Evolutionary conservation across 1,284 basidiomycete genomes (phyloP), one percentile per base, ranked within the genome.

Genomic region (Leucoagaricus sp.): DNA sequence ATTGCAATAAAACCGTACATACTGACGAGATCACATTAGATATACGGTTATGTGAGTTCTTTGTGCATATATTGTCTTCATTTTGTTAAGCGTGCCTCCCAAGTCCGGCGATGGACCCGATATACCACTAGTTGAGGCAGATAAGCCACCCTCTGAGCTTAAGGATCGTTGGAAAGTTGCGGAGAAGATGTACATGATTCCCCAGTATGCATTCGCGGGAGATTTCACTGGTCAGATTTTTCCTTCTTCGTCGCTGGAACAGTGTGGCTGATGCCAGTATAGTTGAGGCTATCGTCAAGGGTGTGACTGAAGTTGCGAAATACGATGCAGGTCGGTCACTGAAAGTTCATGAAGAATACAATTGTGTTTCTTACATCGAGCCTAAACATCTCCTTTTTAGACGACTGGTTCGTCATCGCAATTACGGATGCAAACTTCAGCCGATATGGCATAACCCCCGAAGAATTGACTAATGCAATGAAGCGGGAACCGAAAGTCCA

Each of bases 331-430:
- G 84, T 83, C 21, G 55, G 73, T 62, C 40, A 21, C 47, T 41
- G 19, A 19, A 36, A n/a, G n/a, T n/a, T n/a, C n/a, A n/a, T n/a
- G n/a, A 25, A 23, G 31, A 10, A 9, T 2, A 36, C n/a, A 13
- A 2, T 48, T 46, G 1, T 25, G 13, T 17, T 17, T 26, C 8
- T n/a, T 26, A 48, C 15, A 46, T 10, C 12, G 13, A n/a, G 47
- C n/a, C n/a, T n/a, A n/a, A n/a, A n/a, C n/a, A n/a, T n/a, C n/a
- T n/a, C 25, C 7, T 33, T 42, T 48, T 15, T 57, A 84, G 85
- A 87, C 62, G 85, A 86, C 58, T 86, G 84, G 82, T 85, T 85
- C 63, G 84, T 86, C 15, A 85, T 87, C 58, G 81, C 83, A 3
- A 81, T 87, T 52, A 85, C 85, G 12, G 85, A 87, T 63, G 85